These are phyloP conservation scores for Pogostemon cablin DNA, from an alignment of 257 asterid genomes.

Conservation along the genomic window DNA sequence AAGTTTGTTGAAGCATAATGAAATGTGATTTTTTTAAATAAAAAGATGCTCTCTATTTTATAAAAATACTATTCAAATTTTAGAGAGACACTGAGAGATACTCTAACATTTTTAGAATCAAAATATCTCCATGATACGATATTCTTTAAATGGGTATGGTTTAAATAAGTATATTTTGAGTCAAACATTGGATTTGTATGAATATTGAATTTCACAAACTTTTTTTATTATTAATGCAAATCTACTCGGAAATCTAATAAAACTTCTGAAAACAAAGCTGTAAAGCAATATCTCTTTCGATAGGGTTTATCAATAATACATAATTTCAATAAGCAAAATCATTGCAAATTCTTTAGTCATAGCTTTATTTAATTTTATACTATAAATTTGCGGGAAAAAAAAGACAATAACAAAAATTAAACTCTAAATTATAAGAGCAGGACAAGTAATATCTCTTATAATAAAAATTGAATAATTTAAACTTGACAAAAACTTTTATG, in stretches of 20 bases:
- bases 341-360: neutral
- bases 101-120: neutral
- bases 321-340: neutral
- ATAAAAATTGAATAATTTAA: no score
- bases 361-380: no score
- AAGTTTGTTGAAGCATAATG: no score
- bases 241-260: slow-evolving; percentile 18
- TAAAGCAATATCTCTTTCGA: slow-evolving; percentile 6
- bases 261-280: slow-evolving; percentile 11
- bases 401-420: no score
- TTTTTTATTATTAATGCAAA: slow-evolving; percentile 13
- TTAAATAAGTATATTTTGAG: neutral
- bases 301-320: neutral
- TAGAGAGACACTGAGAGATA: no score
- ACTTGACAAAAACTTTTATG: no score
- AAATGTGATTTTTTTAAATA: no score
- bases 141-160: neutral
- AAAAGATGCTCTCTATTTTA: no score
- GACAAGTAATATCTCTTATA: no score
- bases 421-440: no score
- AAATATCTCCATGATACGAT: neutral
- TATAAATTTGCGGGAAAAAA: no score
- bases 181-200: neutral
- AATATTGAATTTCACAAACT: slow-evolving; percentile 12
- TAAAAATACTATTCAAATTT: no score